These are phyloP conservation scores for Leccinum rimulosum DNA, from an alignment of 768 basidiomycete species.

Conservation along the genomic window DNA sequence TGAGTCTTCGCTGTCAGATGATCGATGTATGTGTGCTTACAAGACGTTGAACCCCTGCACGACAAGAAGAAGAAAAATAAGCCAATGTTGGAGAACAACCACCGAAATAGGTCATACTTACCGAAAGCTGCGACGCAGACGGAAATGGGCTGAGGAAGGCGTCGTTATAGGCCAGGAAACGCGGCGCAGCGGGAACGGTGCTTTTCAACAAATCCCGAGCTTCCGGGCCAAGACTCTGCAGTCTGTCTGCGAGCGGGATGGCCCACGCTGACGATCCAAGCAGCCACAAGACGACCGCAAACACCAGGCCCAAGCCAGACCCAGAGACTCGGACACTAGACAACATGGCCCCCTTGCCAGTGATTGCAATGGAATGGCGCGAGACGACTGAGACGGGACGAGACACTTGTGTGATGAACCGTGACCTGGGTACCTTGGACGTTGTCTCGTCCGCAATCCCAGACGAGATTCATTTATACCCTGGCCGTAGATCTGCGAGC, in stretches of 20 bases:
- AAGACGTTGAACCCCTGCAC: slow-evolving; percentile 30
- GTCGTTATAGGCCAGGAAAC: background rate
- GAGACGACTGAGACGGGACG: background rate
- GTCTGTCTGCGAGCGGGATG: background rate
- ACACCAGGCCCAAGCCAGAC: background rate
- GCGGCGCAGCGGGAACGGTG: background rate
- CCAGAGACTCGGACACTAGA: background rate
- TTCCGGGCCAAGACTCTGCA: background rate
- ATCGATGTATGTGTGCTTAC: slow-evolving; percentile 9
- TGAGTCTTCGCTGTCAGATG: background rate
- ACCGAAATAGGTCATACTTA: background rate
- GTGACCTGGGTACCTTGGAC: background rate
- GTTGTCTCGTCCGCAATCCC: background rate
- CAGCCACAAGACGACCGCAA: background rate
- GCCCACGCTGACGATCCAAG: background rate
- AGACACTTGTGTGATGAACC: background rate
- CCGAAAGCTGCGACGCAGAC: background rate
- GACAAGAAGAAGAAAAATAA: background rate
- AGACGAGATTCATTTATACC: background rate
- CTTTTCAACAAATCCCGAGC: background rate
- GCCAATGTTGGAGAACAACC: background rate
- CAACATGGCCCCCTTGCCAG: background rate
- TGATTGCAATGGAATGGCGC: background rate
- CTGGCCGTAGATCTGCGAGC: background rate
- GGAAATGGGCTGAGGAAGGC: background rate